Base-by-base conservation (phyloP, 1,139 yeast genomes). In the Hansenula anomala region DNA sequence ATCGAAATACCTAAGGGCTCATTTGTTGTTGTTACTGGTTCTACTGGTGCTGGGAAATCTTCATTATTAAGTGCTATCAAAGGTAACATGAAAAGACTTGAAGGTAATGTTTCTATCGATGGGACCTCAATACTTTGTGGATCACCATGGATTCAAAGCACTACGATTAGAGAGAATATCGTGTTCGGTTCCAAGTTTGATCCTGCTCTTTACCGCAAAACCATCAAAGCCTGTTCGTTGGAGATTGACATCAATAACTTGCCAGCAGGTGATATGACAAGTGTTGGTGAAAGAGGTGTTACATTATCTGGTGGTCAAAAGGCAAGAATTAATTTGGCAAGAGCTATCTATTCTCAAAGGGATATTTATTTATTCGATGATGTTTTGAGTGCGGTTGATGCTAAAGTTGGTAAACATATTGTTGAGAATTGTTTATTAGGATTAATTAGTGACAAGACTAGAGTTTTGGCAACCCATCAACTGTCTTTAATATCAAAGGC, bases 221-320 rank as follows among this genome's bases (percentile, higher is more conserved):
- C 82, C 4, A 57, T 87, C 14, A 58, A 66, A 26, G 80, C 78
- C 1, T 86, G 95, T 59, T 75, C 85, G 2, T 67, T 87, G 41
- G 66, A 66, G 29, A 70, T 78, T 29, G 96, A 87, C 63, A 66
- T 88, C 41, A 78, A 76, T 16, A 69, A 71, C 35, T 63, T 88
- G 35, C 86, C 88, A 3, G 90, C 83, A 20, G 90, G 95, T 36
- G 96, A 88, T 55, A 56, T 60, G 41, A 86, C 96, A 3, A 95
- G 87, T 61, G 82, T 88, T 42, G 96, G 96, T 43, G 96, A 88
- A 59, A 74, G 94, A 48, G 96, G 96, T 47, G 84, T 88, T 44
- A 87, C 94, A 0, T 63, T 88, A 28, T 85, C 95, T n/a, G n/a
- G n/a, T n/a, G n/a, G n/a, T n/a, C n/a, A n/a, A n/a, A n/a, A n/a